phyloP scores from a whole-genome alignment of 768 basidiomycete genomes.

The Xerocomellus amylosporus region DNA sequence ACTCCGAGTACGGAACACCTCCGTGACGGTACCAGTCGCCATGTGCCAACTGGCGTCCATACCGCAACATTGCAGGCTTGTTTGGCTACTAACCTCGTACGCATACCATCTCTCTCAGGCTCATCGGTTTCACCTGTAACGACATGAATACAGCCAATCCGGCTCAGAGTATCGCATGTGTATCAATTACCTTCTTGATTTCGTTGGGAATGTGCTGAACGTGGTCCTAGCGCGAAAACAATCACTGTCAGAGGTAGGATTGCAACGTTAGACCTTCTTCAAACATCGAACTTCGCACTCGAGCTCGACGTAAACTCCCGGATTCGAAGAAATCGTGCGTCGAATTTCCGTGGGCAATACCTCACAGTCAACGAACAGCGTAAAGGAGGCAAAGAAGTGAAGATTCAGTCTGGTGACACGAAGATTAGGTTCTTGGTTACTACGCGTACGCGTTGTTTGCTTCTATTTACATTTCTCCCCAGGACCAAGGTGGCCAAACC shows the following conservation, averaged over 20 bases:
- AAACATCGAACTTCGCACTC: slow-evolving; percentile 8
- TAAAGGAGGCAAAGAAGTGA: background rate
- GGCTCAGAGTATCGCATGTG: background rate
- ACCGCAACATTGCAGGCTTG: no score
- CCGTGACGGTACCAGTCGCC: no score
- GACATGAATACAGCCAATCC: background rate
- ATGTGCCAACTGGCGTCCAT: no score
- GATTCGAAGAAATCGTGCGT: background rate
- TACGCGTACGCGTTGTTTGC: slow-evolving; percentile 10
- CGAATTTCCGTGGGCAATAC: background rate
- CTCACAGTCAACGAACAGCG: background rate
- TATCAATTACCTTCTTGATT: background rate
- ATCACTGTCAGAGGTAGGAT: background rate
- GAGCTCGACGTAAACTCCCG: background rate
- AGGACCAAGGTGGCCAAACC: slow-evolving; percentile 7
- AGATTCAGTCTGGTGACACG: no score
- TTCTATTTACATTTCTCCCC: slow-evolving; percentile 8
- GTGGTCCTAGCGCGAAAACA: background rate
- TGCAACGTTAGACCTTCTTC: no score
- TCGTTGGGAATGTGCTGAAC: background rate
- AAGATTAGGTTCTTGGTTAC: no score
- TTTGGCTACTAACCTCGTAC: background rate
- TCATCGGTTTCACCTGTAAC: background rate
- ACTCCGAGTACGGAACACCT: no score
- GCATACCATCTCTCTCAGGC: background rate